Conservation (phyloP, 768 basidiomycete genomes). For the Leccinum pellstonianum region DNA sequence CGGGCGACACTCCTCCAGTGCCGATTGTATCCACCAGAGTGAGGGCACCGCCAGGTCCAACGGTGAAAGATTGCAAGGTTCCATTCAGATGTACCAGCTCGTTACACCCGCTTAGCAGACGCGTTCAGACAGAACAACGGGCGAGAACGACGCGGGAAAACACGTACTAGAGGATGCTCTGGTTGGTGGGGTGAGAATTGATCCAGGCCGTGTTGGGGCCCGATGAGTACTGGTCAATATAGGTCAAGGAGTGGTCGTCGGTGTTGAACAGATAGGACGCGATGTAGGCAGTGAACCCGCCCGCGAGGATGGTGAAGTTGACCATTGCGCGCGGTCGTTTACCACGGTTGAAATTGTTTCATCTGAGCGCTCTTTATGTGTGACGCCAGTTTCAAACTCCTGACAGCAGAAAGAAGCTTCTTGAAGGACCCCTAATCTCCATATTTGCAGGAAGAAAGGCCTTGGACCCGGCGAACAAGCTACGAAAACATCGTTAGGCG, state of each 20-base stretch:
- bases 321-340: conserved; percentile 45
- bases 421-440: too few species aligned
- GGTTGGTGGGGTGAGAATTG: conserved; percentile 51
- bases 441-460: too few species aligned
- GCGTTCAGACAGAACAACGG: background rate
- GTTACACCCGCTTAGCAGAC: conserved; percentile 52
- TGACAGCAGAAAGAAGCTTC: too few species aligned
- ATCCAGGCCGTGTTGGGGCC: conserved; percentile 62
- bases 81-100: conserved; percentile 38
- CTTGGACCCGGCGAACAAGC: too few species aligned
- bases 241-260: conserved; percentile 44
- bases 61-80: conserved; percentile 56
- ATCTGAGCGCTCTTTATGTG: background rate
- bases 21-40: conserved; percentile 44
- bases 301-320: conserved; percentile 65
- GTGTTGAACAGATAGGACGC: conserved; percentile 64
- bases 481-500: too few species aligned
- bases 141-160: background rate
- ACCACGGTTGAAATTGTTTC: too few species aligned
- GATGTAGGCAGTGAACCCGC: conserved; percentile 60
- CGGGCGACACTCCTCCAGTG: conserved; percentile 52
- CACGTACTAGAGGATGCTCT: conserved; percentile 60
- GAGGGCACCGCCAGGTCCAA: conserved; percentile 45
- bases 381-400: too few species aligned
- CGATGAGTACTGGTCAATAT: conserved; percentile 43